Evolutionary conservation across 2,329 filamentous ascomycete genomes (phyloP).

Genomic region (Pseudocercospora fijiensis): DNA sequence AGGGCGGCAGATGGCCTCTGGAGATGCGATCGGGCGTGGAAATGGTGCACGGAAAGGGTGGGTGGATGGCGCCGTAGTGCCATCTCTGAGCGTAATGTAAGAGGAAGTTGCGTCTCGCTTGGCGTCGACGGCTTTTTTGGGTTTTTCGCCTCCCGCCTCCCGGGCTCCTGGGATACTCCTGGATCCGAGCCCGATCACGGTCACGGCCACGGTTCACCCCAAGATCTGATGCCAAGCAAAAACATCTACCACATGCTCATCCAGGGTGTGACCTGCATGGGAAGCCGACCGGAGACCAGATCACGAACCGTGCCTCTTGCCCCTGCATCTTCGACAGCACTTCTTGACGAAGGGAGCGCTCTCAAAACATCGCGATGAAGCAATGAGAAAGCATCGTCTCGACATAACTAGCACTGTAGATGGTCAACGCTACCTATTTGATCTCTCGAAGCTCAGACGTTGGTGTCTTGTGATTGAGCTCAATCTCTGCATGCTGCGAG

Average conservation of each 20-base stretch:
- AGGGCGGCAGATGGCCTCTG: background rate
- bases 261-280: too few species aligned
- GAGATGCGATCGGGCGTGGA: background rate
- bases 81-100: background rate
- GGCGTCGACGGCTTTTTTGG: background rate
- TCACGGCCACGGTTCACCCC: too few species aligned
- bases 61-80: background rate
- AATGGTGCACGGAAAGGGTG: background rate
- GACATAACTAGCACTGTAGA: too few species aligned
- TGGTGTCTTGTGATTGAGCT: background rate
- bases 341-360: too few species aligned
- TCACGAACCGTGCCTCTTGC: too few species aligned
- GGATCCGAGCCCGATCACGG: background rate
- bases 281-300: too few species aligned
- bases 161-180: background rate
- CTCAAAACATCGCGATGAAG: too few species aligned
- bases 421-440: background rate
- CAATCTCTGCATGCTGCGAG: constrained; percentile 33
- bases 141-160: too few species aligned
- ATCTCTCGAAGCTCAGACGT: background rate
- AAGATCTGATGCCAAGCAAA: too few species aligned
- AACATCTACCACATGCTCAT: too few species aligned
- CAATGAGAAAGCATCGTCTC: too few species aligned
- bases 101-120: background rate
- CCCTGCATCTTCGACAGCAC: too few species aligned